phyloP scores from a whole-genome alignment of 1,284 basidiomycete genomes.

The Singerocomus rubriflavus region DNA sequence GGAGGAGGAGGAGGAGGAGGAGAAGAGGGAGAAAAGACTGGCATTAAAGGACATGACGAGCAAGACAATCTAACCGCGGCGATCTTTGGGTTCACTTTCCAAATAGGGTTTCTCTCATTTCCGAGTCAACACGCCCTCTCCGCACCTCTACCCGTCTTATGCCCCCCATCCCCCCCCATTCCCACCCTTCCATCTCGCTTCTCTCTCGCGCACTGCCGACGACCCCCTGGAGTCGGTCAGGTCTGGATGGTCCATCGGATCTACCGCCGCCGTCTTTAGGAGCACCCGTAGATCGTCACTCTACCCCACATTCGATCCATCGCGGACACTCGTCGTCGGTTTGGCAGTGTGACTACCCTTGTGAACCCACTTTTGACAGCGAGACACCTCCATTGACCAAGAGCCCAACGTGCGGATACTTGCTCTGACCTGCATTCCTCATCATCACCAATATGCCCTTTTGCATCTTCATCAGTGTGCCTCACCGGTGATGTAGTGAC shows the following conservation, averaged over 20 bases:
- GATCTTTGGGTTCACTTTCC: too few species aligned
- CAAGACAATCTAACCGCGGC: too few species aligned
- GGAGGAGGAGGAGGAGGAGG: neutral
- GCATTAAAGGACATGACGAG: slow-evolving; percentile 8
- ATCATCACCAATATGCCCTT: neutral
- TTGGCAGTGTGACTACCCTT: slow-evolving; percentile 10
- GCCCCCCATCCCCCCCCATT: too few species aligned
- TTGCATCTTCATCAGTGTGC: too few species aligned
- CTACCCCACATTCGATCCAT: slow-evolving; percentile 23
- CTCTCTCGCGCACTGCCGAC: too few species aligned
- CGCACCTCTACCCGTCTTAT: too few species aligned
- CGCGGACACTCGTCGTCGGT: slow-evolving; percentile 16
- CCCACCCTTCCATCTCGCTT: too few species aligned
- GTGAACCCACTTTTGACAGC: slow-evolving; percentile 13
- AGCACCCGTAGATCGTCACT: slow-evolving; percentile 11
- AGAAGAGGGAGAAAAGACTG: neutral
- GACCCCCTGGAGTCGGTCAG: too few species aligned
- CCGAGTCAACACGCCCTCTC: too few species aligned
- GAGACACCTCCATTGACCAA: slow-evolving; percentile 9
- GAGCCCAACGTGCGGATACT: neutral
- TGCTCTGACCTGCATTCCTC: slow-evolving; percentile 9
- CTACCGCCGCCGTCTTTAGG: slow-evolving; percentile 14
- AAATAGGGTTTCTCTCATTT: too few species aligned
- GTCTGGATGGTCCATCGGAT: slow-evolving; percentile 12
- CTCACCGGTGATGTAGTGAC: slow-evolving; percentile 12